Conservation (phyloP, 2,329 filamentous ascomycete genomes). For the Penicillium polonicum region DNA sequence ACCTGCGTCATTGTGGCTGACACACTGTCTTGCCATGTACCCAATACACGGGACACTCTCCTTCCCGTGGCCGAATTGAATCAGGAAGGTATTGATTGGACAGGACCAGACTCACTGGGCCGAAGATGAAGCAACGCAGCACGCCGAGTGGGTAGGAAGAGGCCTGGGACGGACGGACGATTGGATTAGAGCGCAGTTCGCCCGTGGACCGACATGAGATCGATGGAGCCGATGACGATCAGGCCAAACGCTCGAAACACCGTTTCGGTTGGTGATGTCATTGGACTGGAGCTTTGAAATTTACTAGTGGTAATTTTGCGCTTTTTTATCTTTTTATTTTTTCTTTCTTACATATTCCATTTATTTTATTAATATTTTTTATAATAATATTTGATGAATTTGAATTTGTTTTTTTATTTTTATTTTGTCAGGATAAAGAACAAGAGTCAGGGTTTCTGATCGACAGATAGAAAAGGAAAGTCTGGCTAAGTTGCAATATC, state of each 20-base stretch:
- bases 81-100: conserved; percentile 15
- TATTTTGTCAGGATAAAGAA: neutral
- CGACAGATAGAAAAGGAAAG: conserved; percentile 2
- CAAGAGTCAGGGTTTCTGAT: neutral
- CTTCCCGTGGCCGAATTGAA: conserved; percentile 6
- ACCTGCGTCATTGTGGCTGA: conserved; percentile 21
- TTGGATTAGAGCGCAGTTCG: conserved; percentile 24
- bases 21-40: conserved; percentile 15
- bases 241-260: conserved; percentile 29
- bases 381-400: neutral
- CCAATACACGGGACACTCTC: conserved; percentile 13
- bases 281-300: conserved; percentile 23
- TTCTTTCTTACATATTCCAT: neutral
- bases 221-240: conserved; percentile 37
- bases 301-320: conserved; percentile 20
- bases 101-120: conserved; percentile 10
- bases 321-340: neutral
- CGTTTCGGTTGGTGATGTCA: conserved; percentile 34
- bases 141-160: conserved; percentile 28
- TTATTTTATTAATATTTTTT: neutral
- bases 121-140: conserved; percentile 22
- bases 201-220: conserved; percentile 31
- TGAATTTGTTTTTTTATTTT: neutral
- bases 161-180: conserved; percentile 9
- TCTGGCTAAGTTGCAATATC: neutral